phyloP scores from a whole-genome alignment of 1,284 basidiomycete species.

The Cystobasidium sp. region DNA sequence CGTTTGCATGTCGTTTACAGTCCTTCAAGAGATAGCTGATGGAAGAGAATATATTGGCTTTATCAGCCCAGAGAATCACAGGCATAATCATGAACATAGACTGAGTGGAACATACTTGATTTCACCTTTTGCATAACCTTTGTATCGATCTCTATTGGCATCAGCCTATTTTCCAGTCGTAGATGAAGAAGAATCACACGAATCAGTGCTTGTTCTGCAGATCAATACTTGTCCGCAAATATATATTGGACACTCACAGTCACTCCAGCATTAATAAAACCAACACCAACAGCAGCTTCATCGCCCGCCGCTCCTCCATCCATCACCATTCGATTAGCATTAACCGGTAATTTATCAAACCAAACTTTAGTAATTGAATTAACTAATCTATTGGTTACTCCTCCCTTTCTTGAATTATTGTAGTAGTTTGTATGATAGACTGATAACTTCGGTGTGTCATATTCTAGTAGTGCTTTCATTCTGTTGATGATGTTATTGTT shows the following conservation, averaged over 20 bases:
- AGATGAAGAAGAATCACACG: background rate
- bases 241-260: background rate
- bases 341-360: constrained; percentile 32
- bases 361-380: constrained; percentile 45
- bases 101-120: background rate
- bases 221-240: background rate
- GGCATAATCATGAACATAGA: background rate
- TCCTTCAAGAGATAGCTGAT: constrained; percentile 69
- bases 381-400: constrained; percentile 27
- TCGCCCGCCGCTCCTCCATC: constrained; percentile 47
- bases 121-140: constrained; percentile 1
- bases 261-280: constrained; percentile 44
- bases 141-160: constrained; percentile 7
- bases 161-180: background rate
- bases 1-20: constrained; percentile 62
- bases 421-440: constrained; percentile 62
- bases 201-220: background rate
- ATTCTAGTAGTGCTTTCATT: constrained; percentile 71
- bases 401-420: background rate
- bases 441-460: constrained; percentile 67
- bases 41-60: constrained; percentile 72
- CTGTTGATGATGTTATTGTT: constrained; percentile 51
- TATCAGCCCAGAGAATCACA: constrained; percentile 54
- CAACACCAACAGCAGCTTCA: constrained; percentile 46
- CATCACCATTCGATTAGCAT: constrained; percentile 43